Evolutionary conservation across 805 yeast species (phyloP).

Genomic region (Cyberlindnera bimundalis): DNA sequence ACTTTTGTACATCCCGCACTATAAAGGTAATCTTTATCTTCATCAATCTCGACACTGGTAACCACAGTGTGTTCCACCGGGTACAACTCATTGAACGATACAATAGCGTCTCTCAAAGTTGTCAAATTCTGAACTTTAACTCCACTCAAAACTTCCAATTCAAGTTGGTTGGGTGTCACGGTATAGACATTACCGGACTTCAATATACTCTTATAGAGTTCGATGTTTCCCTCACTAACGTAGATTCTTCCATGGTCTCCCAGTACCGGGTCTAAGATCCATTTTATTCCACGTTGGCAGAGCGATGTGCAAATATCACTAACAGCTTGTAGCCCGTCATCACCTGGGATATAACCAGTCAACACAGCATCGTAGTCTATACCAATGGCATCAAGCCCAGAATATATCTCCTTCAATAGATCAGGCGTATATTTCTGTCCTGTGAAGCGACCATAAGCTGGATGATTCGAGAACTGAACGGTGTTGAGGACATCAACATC

Average conservation of each 20-base stretch:
- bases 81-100: conserved; percentile 40
- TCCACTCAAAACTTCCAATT: conserved; percentile 58
- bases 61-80: conserved; percentile 51
- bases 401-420: conserved; percentile 45
- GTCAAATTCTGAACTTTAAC: conserved; percentile 36
- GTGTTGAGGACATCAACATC: conserved; percentile 89
- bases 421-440: conserved; percentile 52
- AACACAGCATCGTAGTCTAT: conserved; percentile 61
- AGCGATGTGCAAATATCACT: conserved; percentile 37
- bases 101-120: conserved; percentile 38
- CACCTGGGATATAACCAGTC: conserved; percentile 77
- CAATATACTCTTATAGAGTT: conserved; percentile 48
- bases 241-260: conserved; percentile 88
- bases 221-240: conserved; percentile 57
- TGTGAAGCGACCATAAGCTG: conserved; percentile 72
- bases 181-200: conserved; percentile 41
- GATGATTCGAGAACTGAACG: conserved; percentile 87
- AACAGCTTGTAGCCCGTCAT: conserved; percentile 50
- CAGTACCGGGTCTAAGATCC: conserved; percentile 86
- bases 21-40: conserved; percentile 31
- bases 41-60: conserved; percentile 46
- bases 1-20: conserved; percentile 34
- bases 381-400: conserved; percentile 50
- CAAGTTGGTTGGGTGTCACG: conserved; percentile 74
- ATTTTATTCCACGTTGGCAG: conserved; percentile 35